Evolutionary conservation across 495 filamentous ascomycete species (phyloP).

Genomic region (Schizothecium vesticola): DNA sequence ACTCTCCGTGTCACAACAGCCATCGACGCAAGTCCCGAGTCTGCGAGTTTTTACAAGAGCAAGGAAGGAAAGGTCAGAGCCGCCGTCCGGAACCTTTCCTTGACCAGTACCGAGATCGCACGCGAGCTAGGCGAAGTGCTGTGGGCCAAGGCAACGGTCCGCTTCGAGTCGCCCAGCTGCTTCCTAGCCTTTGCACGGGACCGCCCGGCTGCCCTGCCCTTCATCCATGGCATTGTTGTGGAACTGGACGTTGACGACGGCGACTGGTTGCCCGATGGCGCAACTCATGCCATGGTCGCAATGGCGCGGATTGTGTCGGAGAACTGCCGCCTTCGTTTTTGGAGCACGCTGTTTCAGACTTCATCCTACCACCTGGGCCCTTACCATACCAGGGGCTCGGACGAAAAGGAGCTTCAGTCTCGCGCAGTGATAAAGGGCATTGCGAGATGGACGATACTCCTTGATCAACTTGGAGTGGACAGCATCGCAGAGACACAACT

Average conservation of each 20-base stretch:
- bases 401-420: no score
- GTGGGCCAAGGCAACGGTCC: background rate
- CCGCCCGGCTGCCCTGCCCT: background rate
- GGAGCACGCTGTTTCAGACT: no score
- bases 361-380: no score
- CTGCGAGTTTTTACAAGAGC: background rate
- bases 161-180: background rate
- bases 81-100: background rate
- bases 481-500: no score
- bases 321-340: background rate
- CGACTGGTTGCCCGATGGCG: background rate
- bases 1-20: background rate
- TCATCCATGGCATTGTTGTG: background rate
- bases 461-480: no score
- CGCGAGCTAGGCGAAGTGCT: background rate
- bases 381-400: no score
- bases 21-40: background rate
- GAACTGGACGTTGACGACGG: background rate
- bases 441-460: no score
- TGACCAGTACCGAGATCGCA: background rate
- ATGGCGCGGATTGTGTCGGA: background rate
- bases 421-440: no score
- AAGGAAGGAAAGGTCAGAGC: background rate
- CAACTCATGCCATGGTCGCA: background rate
- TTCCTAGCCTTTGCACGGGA: background rate